phyloP scores from a whole-genome alignment of 345 rosid genomes.

The Citropsis articulata region DNA sequence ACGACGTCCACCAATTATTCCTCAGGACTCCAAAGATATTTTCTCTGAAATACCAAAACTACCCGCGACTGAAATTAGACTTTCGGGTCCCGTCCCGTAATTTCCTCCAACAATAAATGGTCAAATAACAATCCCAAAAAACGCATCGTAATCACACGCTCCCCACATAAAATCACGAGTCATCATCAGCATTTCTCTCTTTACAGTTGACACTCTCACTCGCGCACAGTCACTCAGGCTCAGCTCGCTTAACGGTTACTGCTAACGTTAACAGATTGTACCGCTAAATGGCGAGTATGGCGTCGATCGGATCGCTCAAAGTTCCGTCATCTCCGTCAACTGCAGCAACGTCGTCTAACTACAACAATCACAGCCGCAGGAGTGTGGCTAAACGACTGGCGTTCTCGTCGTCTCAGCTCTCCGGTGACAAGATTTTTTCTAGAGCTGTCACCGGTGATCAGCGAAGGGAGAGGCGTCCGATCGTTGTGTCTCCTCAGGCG shows the following conservation, averaged over 20 bases:
- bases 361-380: constrained; percentile 13
- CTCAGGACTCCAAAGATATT: neutral
- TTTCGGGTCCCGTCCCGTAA: neutral
- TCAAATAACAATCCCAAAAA: neutral
- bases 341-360: constrained; percentile 10
- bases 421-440: constrained; percentile 41
- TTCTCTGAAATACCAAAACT: neutral
- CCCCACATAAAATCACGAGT: constrained; percentile 6
- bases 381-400: constrained; percentile 29
- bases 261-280: neutral
- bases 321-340: constrained; percentile 29
- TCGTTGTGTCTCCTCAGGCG: constrained; percentile 69
- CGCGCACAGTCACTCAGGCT: neutral
- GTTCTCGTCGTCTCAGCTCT: constrained; percentile 49
- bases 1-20: constrained; percentile 16
- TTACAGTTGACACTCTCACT: too few relatives aligned
- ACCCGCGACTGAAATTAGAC: neutral
- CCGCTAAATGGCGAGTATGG: constrained; percentile 41
- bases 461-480: constrained; percentile 28
- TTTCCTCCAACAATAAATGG: neutral
- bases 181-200: neutral
- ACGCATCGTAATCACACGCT: neutral
- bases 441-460: constrained; percentile 12
- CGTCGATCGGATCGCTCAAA: constrained; percentile 38
- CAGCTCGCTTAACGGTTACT: neutral